Evolutionary conservation across 2,329 filamentous ascomycete genomes (phyloP).

Genomic region (Stagonosporopsis vannaccii): DNA sequence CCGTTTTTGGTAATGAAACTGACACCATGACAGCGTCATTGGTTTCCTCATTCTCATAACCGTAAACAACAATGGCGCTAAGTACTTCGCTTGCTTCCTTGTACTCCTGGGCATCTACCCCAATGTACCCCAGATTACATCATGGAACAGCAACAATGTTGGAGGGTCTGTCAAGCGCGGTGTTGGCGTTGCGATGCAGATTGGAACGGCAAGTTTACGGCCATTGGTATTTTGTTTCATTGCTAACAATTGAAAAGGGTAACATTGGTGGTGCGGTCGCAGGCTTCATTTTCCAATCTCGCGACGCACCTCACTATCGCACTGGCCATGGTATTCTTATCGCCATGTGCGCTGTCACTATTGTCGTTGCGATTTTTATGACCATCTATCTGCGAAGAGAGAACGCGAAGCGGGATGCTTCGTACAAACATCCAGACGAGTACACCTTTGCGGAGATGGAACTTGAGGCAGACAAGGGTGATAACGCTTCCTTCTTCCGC

Average conservation of each 20-base stretch:
- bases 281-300: slow-evolving; percentile 8
- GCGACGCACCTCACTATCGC: slow-evolving; percentile 9
- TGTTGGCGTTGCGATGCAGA: slow-evolving; percentile 10
- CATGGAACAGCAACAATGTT: slow-evolving; percentile 15
- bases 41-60: background rate
- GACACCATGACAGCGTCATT: background rate
- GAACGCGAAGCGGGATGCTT: slow-evolving; percentile 59
- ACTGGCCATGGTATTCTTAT: slow-evolving; percentile 7
- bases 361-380: slow-evolving; percentile 52
- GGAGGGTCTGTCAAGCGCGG: slow-evolving; percentile 9
- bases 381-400: slow-evolving; percentile 63
- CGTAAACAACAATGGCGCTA: slow-evolving; percentile 4
- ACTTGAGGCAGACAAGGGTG: slow-evolving; percentile 60
- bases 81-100: slow-evolving; percentile 12
- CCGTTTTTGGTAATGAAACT: background rate
- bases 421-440: slow-evolving; percentile 1
- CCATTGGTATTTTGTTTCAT: background rate
- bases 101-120: slow-evolving; percentile 4
- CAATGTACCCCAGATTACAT: slow-evolving; percentile 7
- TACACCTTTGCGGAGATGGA: slow-evolving; percentile 54
- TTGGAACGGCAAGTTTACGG: background rate
- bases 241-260: slow-evolving; percentile 3
- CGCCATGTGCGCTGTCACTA: background rate
- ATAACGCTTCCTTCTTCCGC: slow-evolving; percentile 55
- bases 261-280: slow-evolving; percentile 11